Percentiles rank a stretch among this genome's conserved stretches.
These are phyloP conservation scores for Solanum dulcamara DNA, from an alignment of 257 asterid species.

Conservation along the genomic window DNA sequence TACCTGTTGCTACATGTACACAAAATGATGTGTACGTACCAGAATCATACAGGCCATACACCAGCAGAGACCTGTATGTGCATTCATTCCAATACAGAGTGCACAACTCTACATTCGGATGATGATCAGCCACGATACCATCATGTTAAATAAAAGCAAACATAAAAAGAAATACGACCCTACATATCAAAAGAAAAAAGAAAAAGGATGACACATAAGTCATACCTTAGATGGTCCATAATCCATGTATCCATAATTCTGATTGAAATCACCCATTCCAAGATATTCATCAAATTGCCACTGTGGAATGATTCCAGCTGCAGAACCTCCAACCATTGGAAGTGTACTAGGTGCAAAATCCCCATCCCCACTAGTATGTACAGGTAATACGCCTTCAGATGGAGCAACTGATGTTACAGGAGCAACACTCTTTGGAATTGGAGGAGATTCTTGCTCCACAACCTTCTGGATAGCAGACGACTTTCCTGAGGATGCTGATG, in stretches of 20 bases:
- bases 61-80: neutral
- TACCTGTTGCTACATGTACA: neutral
- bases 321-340: constrained; percentile 44
- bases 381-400: constrained; percentile 10
- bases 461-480: constrained; percentile 22
- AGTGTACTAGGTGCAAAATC: constrained; percentile 23
- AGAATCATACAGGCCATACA: neutral
- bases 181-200: neutral
- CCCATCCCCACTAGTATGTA: constrained; percentile 17
- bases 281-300: constrained; percentile 80
- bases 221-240: constrained; percentile 66
- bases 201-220: neutral
- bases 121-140: neutral
- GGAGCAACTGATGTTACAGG: constrained; percentile 24
- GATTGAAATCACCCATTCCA: constrained; percentile 43
- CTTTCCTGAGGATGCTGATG: constrained; percentile 34
- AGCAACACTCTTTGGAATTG: constrained; percentile 9
- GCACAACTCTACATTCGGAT: neutral
- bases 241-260: constrained; percentile 35
- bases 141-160: neutral
- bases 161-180: neutral
- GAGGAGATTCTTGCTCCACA: constrained; percentile 16
- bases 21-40: neutral
- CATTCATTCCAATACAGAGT: neutral
- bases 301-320: constrained; percentile 38